Evolutionary conservation across 805 yeast genomes (phyloP).

Genomic region (Saccharomycopsis javanensis): DNA sequence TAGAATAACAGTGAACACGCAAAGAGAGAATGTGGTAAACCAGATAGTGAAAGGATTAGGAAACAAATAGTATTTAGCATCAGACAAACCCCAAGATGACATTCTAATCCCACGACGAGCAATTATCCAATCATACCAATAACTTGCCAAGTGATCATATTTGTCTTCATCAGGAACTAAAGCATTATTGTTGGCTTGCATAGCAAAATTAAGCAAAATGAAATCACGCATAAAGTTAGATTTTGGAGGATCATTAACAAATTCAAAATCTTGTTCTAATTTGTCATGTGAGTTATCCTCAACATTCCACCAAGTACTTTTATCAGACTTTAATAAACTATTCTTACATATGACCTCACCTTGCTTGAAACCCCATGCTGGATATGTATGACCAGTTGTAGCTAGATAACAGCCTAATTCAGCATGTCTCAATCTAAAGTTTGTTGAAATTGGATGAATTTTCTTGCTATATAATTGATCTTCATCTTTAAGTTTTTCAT

Average conservation of each 20-base stretch:
- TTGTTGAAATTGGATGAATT: slow-evolving; percentile 68
- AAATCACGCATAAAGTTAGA: slow-evolving; percentile 59
- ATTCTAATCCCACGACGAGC: slow-evolving; percentile 60
- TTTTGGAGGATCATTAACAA: slow-evolving; percentile 33
- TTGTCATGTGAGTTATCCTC: slow-evolving; percentile 55
- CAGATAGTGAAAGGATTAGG: slow-evolving; percentile 59
- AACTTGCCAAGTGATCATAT: slow-evolving; percentile 58
- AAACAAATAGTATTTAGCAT: slow-evolving; percentile 52
- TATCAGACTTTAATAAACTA: slow-evolving; percentile 42
- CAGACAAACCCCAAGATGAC: slow-evolving; percentile 58
- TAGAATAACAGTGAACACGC: slow-evolving; percentile 28
- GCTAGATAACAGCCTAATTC: slow-evolving; percentile 66
- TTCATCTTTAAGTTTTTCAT: slow-evolving; percentile 32
- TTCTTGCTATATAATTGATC: slow-evolving; percentile 28
- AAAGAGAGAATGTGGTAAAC: slow-evolving; percentile 45
- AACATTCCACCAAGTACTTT: slow-evolving; percentile 72
- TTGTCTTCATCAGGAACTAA: slow-evolving; percentile 68
- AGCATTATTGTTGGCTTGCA: slow-evolving; percentile 81
- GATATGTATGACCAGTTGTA: slow-evolving; percentile 59
- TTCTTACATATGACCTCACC: slow-evolving; percentile 67
- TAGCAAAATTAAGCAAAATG: slow-evolving; percentile 61
- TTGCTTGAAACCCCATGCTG: slow-evolving; percentile 81
- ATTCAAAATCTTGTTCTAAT: slow-evolving; percentile 29
- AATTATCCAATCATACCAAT: slow-evolving; percentile 82
- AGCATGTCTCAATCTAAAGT: slow-evolving; percentile 57